Conservation (phyloP, 2,329 filamentous ascomycete genomes). For the Volutella citrinella region DNA sequence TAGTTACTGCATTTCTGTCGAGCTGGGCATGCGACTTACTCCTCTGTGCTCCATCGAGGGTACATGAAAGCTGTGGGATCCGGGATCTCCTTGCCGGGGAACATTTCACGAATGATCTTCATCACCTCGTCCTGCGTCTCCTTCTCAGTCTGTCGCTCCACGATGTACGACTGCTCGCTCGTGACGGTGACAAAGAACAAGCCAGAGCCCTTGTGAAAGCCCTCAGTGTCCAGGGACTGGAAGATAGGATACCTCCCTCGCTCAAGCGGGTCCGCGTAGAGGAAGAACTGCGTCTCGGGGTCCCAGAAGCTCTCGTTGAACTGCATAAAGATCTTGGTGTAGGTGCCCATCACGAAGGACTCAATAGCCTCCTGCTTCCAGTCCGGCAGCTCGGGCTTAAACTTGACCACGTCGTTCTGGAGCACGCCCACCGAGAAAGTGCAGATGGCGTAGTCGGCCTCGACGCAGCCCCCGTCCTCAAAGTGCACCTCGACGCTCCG, state of each 20-base stretch:
- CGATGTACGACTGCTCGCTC: slow-evolving; percentile 51
- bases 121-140: slow-evolving; percentile 56
- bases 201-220: slow-evolving; percentile 58
- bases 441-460: slow-evolving; percentile 60
- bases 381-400: slow-evolving; percentile 54
- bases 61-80: slow-evolving; percentile 61
- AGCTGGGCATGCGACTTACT: slow-evolving; percentile 12
- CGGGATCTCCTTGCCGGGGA: slow-evolving; percentile 52
- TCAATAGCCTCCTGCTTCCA: slow-evolving; percentile 66
- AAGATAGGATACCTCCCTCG: slow-evolving; percentile 54
- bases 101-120: slow-evolving; percentile 59
- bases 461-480: slow-evolving; percentile 52
- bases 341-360: slow-evolving; percentile 66
- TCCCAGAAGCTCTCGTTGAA: slow-evolving; percentile 67
- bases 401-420: slow-evolving; percentile 57
- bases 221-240: slow-evolving; percentile 57
- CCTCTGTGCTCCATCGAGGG: slow-evolving; percentile 34
- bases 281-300: slow-evolving; percentile 39
- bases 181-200: slow-evolving; percentile 66
- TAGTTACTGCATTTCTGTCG: neutral
- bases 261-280: slow-evolving; percentile 41
- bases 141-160: slow-evolving; percentile 55
- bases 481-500: slow-evolving; percentile 51
- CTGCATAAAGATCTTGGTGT: slow-evolving; percentile 71
- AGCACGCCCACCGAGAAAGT: slow-evolving; percentile 69